Evolutionary conservation across 2,329 filamentous ascomycete genomes (phyloP).

Genomic region (Ceratocystiopsis sp.): DNA sequence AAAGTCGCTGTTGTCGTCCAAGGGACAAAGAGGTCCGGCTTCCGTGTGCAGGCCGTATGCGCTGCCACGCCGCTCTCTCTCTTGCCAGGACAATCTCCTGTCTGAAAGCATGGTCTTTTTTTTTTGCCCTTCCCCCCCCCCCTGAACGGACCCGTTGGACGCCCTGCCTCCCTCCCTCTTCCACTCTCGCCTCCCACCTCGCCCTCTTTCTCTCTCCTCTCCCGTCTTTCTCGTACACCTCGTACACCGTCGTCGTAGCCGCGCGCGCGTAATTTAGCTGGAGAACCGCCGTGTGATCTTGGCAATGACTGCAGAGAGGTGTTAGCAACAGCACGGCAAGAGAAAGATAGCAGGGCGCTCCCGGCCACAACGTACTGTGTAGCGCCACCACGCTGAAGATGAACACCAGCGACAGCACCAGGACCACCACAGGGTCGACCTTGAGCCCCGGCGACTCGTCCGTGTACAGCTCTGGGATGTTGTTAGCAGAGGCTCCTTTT

Average conservation of each 20-base stretch:
- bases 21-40: too few relatives aligned
- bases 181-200: background rate
- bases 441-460: constrained; percentile 95
- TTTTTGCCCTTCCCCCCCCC: too few relatives aligned
- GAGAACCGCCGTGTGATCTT: constrained; percentile 14
- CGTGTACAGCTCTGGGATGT: constrained; percentile 64
- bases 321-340: background rate
- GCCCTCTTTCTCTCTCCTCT: background rate
- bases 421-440: constrained; percentile 92
- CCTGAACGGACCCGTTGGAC: too few relatives aligned
- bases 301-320: constrained; percentile 9
- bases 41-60: too few relatives aligned
- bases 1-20: too few relatives aligned
- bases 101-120: too few relatives aligned
- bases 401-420: constrained; percentile 91
- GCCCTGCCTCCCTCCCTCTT: too few relatives aligned
- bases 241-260: background rate
- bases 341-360: background rate
- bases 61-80: too few relatives aligned
- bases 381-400: constrained; percentile 97
- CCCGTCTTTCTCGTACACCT: background rate
- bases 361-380: constrained; percentile 55
- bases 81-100: too few relatives aligned
- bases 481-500: background rate
- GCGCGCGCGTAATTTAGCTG: constrained; percentile 9